Base-by-base conservation (phyloP, 345 rosid genomes). In the Anastatica hierochuntica region DNA sequence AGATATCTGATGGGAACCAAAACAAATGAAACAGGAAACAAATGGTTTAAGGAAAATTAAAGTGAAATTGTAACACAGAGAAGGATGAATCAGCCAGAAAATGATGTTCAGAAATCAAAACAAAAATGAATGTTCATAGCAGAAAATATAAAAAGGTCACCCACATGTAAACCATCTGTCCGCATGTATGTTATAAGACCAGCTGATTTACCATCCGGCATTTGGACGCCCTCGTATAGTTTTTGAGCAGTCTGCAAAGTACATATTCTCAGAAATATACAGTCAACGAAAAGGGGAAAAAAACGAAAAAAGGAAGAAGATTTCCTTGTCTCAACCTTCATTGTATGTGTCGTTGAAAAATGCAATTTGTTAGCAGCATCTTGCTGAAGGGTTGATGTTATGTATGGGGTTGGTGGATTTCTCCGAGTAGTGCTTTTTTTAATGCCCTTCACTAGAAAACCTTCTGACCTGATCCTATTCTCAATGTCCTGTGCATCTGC, bases 361-460 rank as follows among this genome's bases (percentile, higher is more conserved):
- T 83, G 73, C 56, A 92, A 76, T 68, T 78, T 88, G 73, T 80
- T 88, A 63, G 95, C 94, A 60, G 98, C 98, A 80, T 92, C 98
- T 66, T 92, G 97, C 78, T 92, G 98, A 65, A 92, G 95, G 14
- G 96, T 92, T 42, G 98, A 92, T 8, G 98, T 92, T 68, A 87
- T 92, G 67, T 81, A 92, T 13, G 98, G 98, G 41, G 94, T 74
- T 15, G 98, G 98, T 43, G 96, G 83, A 46, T 85, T 88, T 71
- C 62, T 92, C 63, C 74, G 76, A 14, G 67, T 58, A 45, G 67
- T 73, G 66, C 66, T 78, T 64, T 57, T 83, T 71, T 81, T 88
- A 18, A 51, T 62, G 64, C 66, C 69, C 62, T 74, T 67, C 61
- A 92, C 94, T 68, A 66, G 64, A 74, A 88, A 75, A 51, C 40